Evolutionary conservation across 805 yeast species (phyloP), one percentile per base, ranked within the genome.

Genomic region (Ascoidea rubescens): DNA sequence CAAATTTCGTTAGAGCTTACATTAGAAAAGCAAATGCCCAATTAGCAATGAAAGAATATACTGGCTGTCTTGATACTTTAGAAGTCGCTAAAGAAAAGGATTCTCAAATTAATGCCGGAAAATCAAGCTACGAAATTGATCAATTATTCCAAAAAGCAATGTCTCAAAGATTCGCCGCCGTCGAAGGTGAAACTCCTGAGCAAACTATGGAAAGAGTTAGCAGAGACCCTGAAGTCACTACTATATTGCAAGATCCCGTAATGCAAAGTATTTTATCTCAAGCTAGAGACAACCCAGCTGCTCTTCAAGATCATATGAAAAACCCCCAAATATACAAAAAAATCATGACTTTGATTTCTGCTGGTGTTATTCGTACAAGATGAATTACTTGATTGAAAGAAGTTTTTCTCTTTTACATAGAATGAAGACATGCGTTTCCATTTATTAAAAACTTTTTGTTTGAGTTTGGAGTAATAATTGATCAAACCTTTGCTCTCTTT

Each of bases 21-120:
- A 86, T 93, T 58, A 84, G 99, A 72, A 93, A 93, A 74, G 98
- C 99, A 45, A 87, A 82, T 58, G 96, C 96, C 17, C 88, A 84
- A 71, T 77, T 89, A 64, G 90, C 95, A 45, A 84, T 88, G 78
- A 85, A 84, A 67, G 96, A 93, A 64, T 91, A 78, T 71, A 73
- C 86, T 51, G 77, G 79, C 60, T 87, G 90, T 56, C 73, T 87
- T 62, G 95, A 87, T 61, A 87, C 96, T 12, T 74, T 93, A 58
- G 80, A 80, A 51, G 74, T 63, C 14, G 99, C 96, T 6, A 82
- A 91, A 61, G 78, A 76, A 37, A 78, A 80, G 62, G 98, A 90
- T 68, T 61, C 71, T 48, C 82, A 80, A 56, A 66, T 74, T 53
- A 74, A 74, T 61, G 81, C 79, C 57, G 80, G 87, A 55, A 72